Conservation (phyloP, 2,329 filamentous ascomycete genomes). For the Cadophora luteo-olivacea region DNA sequence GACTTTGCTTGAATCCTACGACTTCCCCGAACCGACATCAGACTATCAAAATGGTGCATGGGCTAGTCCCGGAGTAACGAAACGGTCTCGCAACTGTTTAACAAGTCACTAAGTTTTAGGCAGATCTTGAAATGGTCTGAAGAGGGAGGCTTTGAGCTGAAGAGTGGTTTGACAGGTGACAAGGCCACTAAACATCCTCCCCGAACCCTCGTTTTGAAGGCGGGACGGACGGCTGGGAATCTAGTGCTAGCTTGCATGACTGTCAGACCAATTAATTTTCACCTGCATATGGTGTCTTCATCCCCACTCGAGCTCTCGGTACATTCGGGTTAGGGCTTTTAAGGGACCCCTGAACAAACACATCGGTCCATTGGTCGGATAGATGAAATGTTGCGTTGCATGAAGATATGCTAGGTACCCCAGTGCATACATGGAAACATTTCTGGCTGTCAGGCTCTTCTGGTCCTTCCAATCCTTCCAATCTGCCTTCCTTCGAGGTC, state of each 20-base stretch:
- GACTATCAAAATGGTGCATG: conserved; percentile 7
- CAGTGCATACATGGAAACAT: not conserved
- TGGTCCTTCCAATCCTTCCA: conserved; percentile 9
- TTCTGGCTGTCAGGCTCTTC: not conserved
- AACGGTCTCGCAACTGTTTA: not conserved
- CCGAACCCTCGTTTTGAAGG: not conserved
- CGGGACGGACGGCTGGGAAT: not conserved
- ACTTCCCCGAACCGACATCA: not conserved
- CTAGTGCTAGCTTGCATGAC: not conserved
- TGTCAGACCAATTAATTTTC: not conserved
- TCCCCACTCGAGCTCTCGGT: not conserved
- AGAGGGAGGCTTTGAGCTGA: not conserved
- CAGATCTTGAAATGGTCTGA: not conserved
- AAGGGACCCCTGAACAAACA: not conserved
- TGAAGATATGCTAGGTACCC: not conserved
- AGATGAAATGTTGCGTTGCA: not conserved
- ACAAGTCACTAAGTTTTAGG: not conserved
- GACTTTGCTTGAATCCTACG: not conserved
- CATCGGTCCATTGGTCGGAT: not conserved
- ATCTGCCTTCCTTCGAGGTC: conserved; percentile 4
- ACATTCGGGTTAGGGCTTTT: conserved; percentile 1
- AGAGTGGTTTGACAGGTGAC: not conserved
- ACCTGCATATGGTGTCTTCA: not conserved
- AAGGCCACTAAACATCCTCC: not conserved
- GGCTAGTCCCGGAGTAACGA: not conserved